Evolutionary conservation across 208 protist species (phyloP), one percentile per base, ranked within the genome.

Genomic region (Leishmania lainsoni): DNA sequence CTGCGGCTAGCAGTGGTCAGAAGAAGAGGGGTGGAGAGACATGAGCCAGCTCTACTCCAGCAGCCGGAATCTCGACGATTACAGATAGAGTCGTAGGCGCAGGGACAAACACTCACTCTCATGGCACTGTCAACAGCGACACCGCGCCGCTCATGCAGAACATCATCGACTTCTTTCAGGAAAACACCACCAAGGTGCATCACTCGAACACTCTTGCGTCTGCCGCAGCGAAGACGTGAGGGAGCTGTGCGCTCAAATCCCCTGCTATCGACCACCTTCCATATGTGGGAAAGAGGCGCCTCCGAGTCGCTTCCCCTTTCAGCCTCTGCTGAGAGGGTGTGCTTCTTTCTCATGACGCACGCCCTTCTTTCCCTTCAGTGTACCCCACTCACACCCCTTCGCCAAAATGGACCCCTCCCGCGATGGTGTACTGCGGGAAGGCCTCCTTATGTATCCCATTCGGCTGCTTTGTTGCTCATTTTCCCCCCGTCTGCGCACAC

Each of bases 91-190:
- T 16, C 5, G 29, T 16, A 45, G 65, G 35, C 35, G 35, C 65
- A 70, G 65, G 16, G 3, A 12, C 0, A 1, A 6, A n/a, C 14
- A 4, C 12, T 10, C 32, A 17, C 12, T 22, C n/a, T 45, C 22
- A 54, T 39, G 68, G 35, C 66, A 49, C n/a, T 22, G 14, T 39
- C 14, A 56, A 39, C 39, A 75, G 61, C 48, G 26, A 20, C 9
- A 29, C 48, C 3, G 68, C 54, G 54, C 78, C 54, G 3, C 69
- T 48, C 35, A 81, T 69, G 51, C 42, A 66, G 45, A 81, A 81
- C 56, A 54, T 58, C 12, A 5, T 69, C 10, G 78, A 65, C 35
- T 81, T 81, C n/a, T 48, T 71, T 6, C 35, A 71, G 12, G 66
- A 71, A n/a, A 71, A 35, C 66, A 22, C 66, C 32, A 22, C 35